Evolutionary conservation across 208 protist genomes (phyloP), one percentile per base, ranked within the genome.

Genomic region (Crithidia acanthocephali): DNA sequence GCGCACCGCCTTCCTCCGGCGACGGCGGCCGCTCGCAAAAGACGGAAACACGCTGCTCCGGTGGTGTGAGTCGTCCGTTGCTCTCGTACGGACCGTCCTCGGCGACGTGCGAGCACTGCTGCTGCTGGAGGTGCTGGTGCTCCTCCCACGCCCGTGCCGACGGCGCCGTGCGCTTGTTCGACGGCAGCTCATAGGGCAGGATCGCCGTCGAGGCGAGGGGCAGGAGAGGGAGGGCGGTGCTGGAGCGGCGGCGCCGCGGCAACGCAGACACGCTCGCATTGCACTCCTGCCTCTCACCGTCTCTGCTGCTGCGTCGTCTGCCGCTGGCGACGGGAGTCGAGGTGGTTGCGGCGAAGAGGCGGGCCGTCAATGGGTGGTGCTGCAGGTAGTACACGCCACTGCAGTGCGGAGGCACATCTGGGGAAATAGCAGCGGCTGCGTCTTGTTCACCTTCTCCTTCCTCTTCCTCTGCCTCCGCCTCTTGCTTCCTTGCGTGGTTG

Each of bases 351-450:
- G 58, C 8, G 58, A 72, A 48, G 30, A 78, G 68, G 2, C 60
- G 70, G 15, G 69, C 44, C 10, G 79, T 80, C 56, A 89, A 68
- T 11, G 72, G 58, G 65, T 89, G 84, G 22, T 45, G 75, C 8
- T 68, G 76, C 9, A 89, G 65, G 60, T 79, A 89, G 52, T 78
- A 74, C 23, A 79, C 37, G 3, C 84, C 84, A 16, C 67, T 79
- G 60, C 66, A 77, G 50, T 72, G 72, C 9, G 58, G 44, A 3
- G 40, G 18, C 1, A 8, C 50, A 53, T 59, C 59, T 0, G 20
- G n/a, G 10, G 35, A 40, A 0, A 37, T 18, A 5, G 44, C 40
- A 4, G 23, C 28, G 7, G 40, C 16, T n/a, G n/a, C n/a, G n/a
- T n/a, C n/a, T n/a, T 40, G 35, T 11, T 40, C 8, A 5, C 8